Base-by-base conservation (phyloP, 192 early-diverging fungal genomes). In the Backusella tuberculispora region DNA sequence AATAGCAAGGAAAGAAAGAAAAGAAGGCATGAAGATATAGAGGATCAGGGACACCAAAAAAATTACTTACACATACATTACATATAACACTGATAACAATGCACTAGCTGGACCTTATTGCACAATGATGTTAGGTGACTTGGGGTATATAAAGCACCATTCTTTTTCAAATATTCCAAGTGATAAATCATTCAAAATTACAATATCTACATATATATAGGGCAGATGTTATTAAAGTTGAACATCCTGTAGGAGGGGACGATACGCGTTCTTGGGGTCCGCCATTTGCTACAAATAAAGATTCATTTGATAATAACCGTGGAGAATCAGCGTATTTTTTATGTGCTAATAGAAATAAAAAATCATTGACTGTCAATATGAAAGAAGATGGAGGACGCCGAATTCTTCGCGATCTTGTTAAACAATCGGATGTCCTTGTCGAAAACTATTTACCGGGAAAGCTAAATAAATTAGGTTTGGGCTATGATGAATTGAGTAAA, bases 401-500 rank as follows among this genome's bases (percentile, higher is more conserved):
- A 42, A 84, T 99, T 41, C 76, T 97, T 13, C 63, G 81, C 13
- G 85, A 90, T 45, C 81, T 99, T 17, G 94, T 92, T 1, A 74
- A 71, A 38, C 74, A 88, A 42, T 81, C 81, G 34, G 97, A 99
- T 80, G 86, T 99, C 0, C 66, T 99, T 21, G 92, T 99, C 6
- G 97, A 99, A 78, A 97, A 97, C 77, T 97, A 92, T 78, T 81
- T 97, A 6, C 95, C 97, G 7, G 97, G 97, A 0, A 95, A 95
- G 67, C 84, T 97, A 37, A 89, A 85, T 6, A 77, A 85, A 47
- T 78, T 91, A 77, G 95, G 95, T 0, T 77, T 97, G 34, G 92
- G 93, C 0, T 97, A 91, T 78, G 84, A 93, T 7, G 85, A 91
- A 13, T 47, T 97, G 74, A 76, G 50, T 0, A 66, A 77, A 45